These are phyloP conservation scores for Fusarium chuoi DNA, from an alignment of 2,329 filamentous ascomycete genomes.

Conservation along the genomic window DNA sequence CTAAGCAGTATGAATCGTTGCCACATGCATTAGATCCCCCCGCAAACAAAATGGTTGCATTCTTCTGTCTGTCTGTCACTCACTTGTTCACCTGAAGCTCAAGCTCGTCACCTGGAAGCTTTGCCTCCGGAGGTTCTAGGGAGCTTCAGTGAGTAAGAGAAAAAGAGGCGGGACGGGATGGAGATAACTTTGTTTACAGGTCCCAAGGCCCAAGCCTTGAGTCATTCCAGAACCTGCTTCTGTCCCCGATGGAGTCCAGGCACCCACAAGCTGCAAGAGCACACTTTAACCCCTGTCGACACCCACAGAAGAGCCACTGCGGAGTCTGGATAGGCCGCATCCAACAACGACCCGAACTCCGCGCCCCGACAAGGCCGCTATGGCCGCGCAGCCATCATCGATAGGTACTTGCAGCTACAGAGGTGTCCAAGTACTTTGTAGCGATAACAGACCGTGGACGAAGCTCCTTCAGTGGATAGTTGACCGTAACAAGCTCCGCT, in stretches of 20 bases:
- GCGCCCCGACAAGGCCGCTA: conserved; percentile 34
- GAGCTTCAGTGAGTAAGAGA: conserved; percentile 25
- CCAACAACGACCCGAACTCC: conserved; percentile 36
- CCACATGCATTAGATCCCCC: conserved; percentile 27
- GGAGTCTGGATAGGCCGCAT: conserved; percentile 19
- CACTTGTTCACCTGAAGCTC: conserved; percentile 16
- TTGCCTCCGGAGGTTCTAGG: conserved; percentile 28
- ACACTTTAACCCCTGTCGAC: conserved; percentile 30
- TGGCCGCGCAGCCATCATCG: conserved; percentile 29
- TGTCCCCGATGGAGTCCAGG: conserved; percentile 18
- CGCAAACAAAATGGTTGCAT: neutral
- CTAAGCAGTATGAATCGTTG: conserved; percentile 26
- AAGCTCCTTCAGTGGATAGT: conserved; percentile 13
- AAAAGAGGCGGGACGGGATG: conserved; percentile 33
- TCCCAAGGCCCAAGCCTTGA: conserved; percentile 33
- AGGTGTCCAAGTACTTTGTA: conserved; percentile 7
- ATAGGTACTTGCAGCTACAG: neutral
- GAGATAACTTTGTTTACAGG: conserved; percentile 12
- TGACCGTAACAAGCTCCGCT: conserved; percentile 8
- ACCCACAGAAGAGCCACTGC: conserved; percentile 35
- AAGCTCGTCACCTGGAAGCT: neutral
- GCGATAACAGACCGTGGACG: conserved; percentile 20
- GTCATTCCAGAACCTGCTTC: conserved; percentile 43
- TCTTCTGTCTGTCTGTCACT: neutral
- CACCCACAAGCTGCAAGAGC: conserved; percentile 31